Evolutionary conservation across 1,284 basidiomycete species (phyloP).

Genomic region (Sanghuangporus sanghuang): DNA sequence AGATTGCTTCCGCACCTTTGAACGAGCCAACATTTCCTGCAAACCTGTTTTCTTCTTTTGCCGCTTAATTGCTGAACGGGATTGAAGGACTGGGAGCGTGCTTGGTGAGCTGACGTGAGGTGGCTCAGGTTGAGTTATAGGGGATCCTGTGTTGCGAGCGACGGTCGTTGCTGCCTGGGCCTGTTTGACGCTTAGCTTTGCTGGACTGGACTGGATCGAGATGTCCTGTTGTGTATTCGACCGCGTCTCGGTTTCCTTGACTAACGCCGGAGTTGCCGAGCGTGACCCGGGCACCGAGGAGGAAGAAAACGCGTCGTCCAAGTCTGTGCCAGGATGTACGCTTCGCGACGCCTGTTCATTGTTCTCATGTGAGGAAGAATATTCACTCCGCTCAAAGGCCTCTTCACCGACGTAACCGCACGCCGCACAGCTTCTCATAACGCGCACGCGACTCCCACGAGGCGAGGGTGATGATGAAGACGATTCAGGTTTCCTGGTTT

Average conservation of each 20-base stretch:
- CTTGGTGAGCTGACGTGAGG: not conserved
- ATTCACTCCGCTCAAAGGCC: not conserved
- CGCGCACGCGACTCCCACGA: not conserved
- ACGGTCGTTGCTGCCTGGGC: not conserved
- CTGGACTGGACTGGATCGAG: not conserved
- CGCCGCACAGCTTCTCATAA: not conserved
- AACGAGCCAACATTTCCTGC: constrained; percentile 57
- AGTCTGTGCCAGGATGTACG: not conserved
- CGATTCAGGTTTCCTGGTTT: not conserved
- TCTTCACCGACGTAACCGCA: not conserved
- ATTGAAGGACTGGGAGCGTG: not conserved
- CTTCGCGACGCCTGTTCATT: not conserved
- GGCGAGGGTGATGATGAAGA: not conserved
- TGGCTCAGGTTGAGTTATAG: not conserved
- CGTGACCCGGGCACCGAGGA: not conserved
- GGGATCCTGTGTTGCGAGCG: not conserved
- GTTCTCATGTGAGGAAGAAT: not conserved
- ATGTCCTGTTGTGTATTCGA: not conserved
- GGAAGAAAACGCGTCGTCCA: not conserved
- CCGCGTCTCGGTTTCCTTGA: not conserved
- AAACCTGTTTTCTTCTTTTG: constrained; percentile 45
- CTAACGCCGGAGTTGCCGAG: not conserved
- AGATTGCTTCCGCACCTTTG: constrained; percentile 46
- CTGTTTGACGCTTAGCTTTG: not conserved
- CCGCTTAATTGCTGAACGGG: constrained; percentile 19